Evolutionary conservation across 2,329 filamentous ascomycete genomes (phyloP), one percentile per base, ranked within the genome.

Genomic region (Cordyceps farinosa): DNA sequence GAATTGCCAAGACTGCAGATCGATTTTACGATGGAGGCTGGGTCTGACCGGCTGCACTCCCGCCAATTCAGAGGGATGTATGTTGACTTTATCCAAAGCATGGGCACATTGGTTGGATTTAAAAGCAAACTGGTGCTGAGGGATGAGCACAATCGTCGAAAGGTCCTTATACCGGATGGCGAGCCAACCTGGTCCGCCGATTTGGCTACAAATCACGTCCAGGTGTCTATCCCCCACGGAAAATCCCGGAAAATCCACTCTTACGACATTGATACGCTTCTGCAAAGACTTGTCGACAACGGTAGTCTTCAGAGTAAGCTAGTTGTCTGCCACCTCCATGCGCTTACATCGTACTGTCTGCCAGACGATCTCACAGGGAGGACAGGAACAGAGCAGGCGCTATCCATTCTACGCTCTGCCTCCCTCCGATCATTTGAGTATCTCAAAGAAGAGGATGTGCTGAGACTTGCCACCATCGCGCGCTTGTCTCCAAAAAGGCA

Each of bases 311-410:
- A 79, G 13, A 83, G 82, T 69, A 82, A 81, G 62, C 73, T 88
- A 0, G 76, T 79, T 29, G 71, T 84, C 0, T 74, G 73, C 13
- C 79, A 81, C 30, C 71, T 87, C 0, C 84, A 87, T 67, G 82
- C 80, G 0, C 57, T 84, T 0, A 87, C 84, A 0, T 82, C 83
- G 0, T 74, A 77, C 51, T 81, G 75, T 40, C 70, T 85, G 0
- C 78, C 79, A 0, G 84, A 87, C 65, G 70, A 70, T 0, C 70
- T 86, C 0, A 86, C 80, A 0, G 59, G 67, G 0, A 70, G 72
- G 5, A 87, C 83, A 0, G 85, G 85, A 0, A 84, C 82, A 0
- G 84, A 87, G 66, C 70, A 81, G 47, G 81, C 83, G 0, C 67
- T 87, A 0, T 65, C 68, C 0, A 81, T 84, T 2, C 68, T 87